phyloP scores from a whole-genome alignment of 1,284 basidiomycete species.

The Anthracocystis panici-leucophaei region DNA sequence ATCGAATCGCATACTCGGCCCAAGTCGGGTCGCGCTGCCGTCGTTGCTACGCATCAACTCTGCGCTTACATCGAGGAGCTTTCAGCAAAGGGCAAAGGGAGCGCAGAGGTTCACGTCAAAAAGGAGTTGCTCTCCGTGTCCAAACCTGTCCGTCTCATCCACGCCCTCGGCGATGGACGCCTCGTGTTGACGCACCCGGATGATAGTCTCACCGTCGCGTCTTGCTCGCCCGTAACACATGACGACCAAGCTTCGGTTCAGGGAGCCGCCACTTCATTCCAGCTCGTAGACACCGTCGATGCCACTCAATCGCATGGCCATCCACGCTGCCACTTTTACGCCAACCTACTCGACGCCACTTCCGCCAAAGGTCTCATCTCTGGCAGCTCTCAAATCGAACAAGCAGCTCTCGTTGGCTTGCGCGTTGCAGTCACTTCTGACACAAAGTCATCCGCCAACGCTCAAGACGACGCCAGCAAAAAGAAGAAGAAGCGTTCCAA shows the following conservation, averaged over 20 bases:
- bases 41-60: conserved; percentile 26
- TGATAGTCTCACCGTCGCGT: conserved; percentile 38
- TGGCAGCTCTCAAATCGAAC: conserved; percentile 27
- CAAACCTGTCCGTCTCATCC: conserved; percentile 35
- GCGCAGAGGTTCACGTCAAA: conserved; percentile 30
- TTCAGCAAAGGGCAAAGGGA: conserved; percentile 50
- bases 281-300: conserved; percentile 21
- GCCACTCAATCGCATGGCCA: conserved; percentile 10
- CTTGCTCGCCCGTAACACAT: conserved; percentile 14
- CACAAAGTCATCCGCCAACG: neutral
- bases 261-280: conserved; percentile 15
- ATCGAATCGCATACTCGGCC: conserved; percentile 25
- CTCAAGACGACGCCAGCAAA: conserved; percentile 20
- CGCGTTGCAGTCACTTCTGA: conserved; percentile 37
- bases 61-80: conserved; percentile 47
- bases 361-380: conserved; percentile 32
- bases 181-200: conserved; percentile 37
- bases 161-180: conserved; percentile 40
- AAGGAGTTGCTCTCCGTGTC: conserved; percentile 32
- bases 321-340: conserved; percentile 33
- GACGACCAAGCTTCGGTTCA: conserved; percentile 34
- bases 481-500: conserved; percentile 48
- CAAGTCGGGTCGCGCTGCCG: conserved; percentile 21
- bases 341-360: conserved; percentile 34
- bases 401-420: conserved; percentile 33